These are phyloP conservation scores for Anastatica hierochuntica DNA, from an alignment of 345 rosid species.

Conservation along the genomic window DNA sequence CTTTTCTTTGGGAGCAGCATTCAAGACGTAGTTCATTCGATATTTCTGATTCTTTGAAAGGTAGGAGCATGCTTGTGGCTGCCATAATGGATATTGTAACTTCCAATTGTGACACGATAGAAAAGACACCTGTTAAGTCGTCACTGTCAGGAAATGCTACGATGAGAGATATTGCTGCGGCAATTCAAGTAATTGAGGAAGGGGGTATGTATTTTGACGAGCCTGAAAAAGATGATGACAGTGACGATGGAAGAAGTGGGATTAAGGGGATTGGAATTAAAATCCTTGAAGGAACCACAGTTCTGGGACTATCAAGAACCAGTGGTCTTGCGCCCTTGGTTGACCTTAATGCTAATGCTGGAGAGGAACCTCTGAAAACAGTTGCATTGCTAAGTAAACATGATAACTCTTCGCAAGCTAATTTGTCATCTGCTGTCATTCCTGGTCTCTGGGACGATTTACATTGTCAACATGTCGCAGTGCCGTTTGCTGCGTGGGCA, in stretches of 20 bases:
- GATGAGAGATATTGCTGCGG: constrained; percentile 80
- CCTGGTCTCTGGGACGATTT: constrained; percentile 99
- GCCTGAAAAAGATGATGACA: constrained; percentile 43
- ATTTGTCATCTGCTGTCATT: constrained; percentile 68
- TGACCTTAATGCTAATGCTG: constrained; percentile 27
- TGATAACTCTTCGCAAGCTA: constrained; percentile 43
- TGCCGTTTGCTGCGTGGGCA: constrained; percentile 99
- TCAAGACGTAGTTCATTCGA: constrained; percentile 94
- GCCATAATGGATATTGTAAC: constrained; percentile 97
- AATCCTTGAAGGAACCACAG: constrained; percentile 88
- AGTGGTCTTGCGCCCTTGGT: constrained; percentile 41
- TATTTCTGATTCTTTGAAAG: constrained; percentile 96
- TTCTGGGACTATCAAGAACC: constrained; percentile 69
- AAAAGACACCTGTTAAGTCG: constrained; percentile 46
- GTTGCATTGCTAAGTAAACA: constrained; percentile 46
- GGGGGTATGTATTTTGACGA: constrained; percentile 79
- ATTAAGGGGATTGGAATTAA: constrained; percentile 84
- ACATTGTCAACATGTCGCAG: constrained; percentile 96
- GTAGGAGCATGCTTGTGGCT: constrained; percentile 99
- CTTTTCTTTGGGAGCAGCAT: constrained; percentile 95
- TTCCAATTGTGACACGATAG: constrained; percentile 60
- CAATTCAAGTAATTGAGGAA: constrained; percentile 88
- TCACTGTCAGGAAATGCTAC: constrained; percentile 63
- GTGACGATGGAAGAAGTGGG: constrained; percentile 62
- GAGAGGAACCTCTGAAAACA: constrained; percentile 33